These are phyloP conservation scores for Dioscorea cayenensis DNA, from an alignment of 116 monocot species.

Conservation along the genomic window DNA sequence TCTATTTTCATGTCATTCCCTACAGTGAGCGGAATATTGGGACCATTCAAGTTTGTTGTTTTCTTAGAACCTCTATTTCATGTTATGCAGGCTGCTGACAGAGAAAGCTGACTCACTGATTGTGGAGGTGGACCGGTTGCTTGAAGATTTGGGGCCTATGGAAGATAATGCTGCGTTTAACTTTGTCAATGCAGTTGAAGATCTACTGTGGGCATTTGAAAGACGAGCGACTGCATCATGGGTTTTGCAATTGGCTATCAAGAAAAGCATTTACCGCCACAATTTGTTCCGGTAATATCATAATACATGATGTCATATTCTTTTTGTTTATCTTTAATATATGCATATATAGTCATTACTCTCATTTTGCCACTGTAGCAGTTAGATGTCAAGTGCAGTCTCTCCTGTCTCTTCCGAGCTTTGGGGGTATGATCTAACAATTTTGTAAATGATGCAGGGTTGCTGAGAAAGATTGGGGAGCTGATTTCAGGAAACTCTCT, in stretches of 20 bases:
- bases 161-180: slow-evolving; percentile 90
- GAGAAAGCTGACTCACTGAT: slow-evolving; percentile 54
- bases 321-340: too few relatives aligned
- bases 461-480: slow-evolving; percentile 88
- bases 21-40: neutral
- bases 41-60: neutral
- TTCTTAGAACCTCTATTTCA: slow-evolving; percentile 1
- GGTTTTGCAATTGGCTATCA: slow-evolving; percentile 92
- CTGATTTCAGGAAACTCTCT: slow-evolving; percentile 96
- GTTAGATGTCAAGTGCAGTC: neutral
- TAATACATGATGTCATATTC: neutral
- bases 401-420: neutral
- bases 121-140: slow-evolving; percentile 52
- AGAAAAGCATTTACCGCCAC: slow-evolving; percentile 66
- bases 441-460: slow-evolving; percentile 45
- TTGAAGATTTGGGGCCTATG: slow-evolving; percentile 42
- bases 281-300: slow-evolving; percentile 66
- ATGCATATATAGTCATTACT: too few relatives aligned
- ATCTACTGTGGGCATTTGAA: slow-evolving; percentile 98
- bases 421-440: neutral
- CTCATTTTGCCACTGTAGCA: neutral
- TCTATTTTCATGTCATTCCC: neutral
- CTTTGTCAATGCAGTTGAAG: slow-evolving; percentile 93
- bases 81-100: slow-evolving; percentile 52
- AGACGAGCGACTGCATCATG: slow-evolving; percentile 80